These are phyloP conservation scores for Fusarium metavorans DNA, from an alignment of 2,329 filamentous ascomycete species.

Conservation along the genomic window DNA sequence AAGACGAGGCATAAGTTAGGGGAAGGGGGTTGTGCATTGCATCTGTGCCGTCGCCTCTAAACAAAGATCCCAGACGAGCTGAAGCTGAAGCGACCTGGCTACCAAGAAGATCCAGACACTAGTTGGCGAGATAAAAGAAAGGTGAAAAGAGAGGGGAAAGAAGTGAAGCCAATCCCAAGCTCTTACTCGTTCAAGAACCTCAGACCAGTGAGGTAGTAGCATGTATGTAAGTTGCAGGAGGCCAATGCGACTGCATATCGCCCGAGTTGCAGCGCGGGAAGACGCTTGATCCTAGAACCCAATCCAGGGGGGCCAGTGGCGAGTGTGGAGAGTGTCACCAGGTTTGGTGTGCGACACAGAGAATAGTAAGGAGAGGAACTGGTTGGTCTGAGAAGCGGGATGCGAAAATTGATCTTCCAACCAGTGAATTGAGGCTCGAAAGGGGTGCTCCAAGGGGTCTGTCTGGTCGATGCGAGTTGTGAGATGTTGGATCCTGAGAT, in stretches of 20 bases:
- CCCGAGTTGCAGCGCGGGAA: conserved; percentile 20
- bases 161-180: conserved; percentile 4
- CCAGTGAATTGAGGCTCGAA: background rate
- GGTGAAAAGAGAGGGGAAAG: conserved; percentile 12
- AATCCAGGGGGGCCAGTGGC: conserved; percentile 20
- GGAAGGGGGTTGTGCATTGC: conserved; percentile 3
- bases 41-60: conserved; percentile 1
- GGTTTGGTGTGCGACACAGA: conserved; percentile 22
- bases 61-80: conserved; percentile 5
- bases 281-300: background rate
- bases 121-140: conserved; percentile 23
- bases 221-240: conserved; percentile 13
- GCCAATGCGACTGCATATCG: conserved; percentile 27
- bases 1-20: background rate
- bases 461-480: conserved; percentile 3
- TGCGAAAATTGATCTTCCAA: conserved; percentile 1
- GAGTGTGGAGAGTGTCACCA: conserved; percentile 15
- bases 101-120: conserved; percentile 13
- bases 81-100: conserved; percentile 4
- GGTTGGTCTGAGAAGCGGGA: conserved; percentile 7
- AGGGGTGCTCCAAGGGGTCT: conserved; percentile 11
- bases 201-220: conserved; percentile 24
- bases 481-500: conserved; percentile 23
- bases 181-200: conserved; percentile 12
- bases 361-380: background rate